Evolutionary conservation across 371 early-diverging fungal genomes (phyloP).

Genomic region (Choanephora cucurbitarum): DNA sequence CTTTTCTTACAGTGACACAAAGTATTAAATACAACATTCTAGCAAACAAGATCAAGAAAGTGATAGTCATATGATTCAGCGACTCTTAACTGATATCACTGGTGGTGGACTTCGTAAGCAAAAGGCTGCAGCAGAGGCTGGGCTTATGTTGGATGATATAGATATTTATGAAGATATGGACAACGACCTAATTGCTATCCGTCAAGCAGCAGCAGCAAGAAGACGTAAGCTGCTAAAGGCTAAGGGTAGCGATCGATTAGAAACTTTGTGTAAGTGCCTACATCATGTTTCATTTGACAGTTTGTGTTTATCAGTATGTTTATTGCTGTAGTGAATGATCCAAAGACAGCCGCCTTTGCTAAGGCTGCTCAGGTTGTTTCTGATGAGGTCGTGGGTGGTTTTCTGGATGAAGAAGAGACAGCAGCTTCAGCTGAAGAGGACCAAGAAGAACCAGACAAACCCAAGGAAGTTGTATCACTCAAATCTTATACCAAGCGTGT

Average conservation of each 20-base stretch:
- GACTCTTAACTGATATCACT: conserved; percentile 47
- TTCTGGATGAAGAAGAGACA: conserved; percentile 35
- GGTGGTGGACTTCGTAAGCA: conserved; percentile 46
- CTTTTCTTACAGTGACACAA: too few species aligned
- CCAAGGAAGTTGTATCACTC: too few species aligned
- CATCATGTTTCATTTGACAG: too few species aligned
- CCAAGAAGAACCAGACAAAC: conserved; percentile 8
- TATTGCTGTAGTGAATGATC: conserved; percentile 28
- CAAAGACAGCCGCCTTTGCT: conserved; percentile 52
- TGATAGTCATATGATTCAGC: conserved; percentile 42
- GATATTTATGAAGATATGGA: conserved; percentile 45
- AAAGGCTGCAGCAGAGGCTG: conserved; percentile 38
- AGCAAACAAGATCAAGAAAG: conserved; percentile 41
- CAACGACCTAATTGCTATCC: conserved; percentile 40
- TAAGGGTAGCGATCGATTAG: conserved; percentile 31
- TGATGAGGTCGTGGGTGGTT: conserved; percentile 20
- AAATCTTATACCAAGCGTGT: neutral
- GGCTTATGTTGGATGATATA: conserved; percentile 43
- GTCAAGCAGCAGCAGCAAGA: conserved; percentile 36
- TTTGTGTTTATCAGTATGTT: neutral
- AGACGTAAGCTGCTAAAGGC: conserved; percentile 34
- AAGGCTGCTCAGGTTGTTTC: conserved; percentile 36
- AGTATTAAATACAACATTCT: too few species aligned
- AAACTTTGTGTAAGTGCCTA: conserved; percentile 28
- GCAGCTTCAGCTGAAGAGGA: conserved; percentile 13